Evolutionary conservation across 495 filamentous ascomycete genomes (phyloP).

Genomic region (Diplogelasinospora grovesii): DNA sequence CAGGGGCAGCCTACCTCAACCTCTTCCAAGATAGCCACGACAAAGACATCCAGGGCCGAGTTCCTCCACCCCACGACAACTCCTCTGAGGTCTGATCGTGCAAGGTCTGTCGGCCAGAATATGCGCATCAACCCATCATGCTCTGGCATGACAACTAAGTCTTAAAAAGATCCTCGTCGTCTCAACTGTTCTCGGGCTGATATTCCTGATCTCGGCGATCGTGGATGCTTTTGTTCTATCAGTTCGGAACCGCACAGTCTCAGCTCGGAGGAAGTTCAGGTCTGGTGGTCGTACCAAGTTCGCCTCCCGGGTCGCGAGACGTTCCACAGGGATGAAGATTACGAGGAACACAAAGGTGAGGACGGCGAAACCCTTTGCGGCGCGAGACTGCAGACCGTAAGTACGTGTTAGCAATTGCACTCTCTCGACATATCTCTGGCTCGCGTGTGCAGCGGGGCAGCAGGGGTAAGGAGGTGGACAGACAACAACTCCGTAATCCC

Average conservation of each 20-base stretch:
- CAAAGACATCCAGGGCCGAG: slow-evolving; percentile 81
- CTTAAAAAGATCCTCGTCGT: slow-evolving; percentile 90
- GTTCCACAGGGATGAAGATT: slow-evolving; percentile 42
- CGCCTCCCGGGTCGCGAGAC: slow-evolving; percentile 38
- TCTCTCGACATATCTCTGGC: not conserved
- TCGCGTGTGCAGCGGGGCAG: not conserved
- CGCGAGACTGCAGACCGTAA: slow-evolving; percentile 29
- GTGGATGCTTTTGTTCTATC: slow-evolving; percentile 62
- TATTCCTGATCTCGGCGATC: slow-evolving; percentile 72
- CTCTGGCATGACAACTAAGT: slow-evolving; percentile 66
- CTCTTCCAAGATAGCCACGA: slow-evolving; percentile 81
- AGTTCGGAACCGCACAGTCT: slow-evolving; percentile 9
- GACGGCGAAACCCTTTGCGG: slow-evolving; percentile 35
- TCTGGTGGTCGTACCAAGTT: slow-evolving; percentile 36
- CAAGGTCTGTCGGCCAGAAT: slow-evolving; percentile 92
- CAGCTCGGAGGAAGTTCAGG: not conserved
- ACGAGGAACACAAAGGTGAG: slow-evolving; percentile 36
- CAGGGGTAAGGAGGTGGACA: not conserved
- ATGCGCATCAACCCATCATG: slow-evolving; percentile 95
- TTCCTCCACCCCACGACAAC: slow-evolving; percentile 95
- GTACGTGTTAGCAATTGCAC: slow-evolving; percentile 4
- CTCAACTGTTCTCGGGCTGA: slow-evolving; percentile 93
- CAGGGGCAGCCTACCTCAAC: slow-evolving; percentile 61
- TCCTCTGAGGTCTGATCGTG: slow-evolving; percentile 63
- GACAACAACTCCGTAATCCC: slow-evolving; percentile 97